Conservation (phyloP, 192 early-diverging fungal genomes). For the Rhizoclosmatium sp. region DNA sequence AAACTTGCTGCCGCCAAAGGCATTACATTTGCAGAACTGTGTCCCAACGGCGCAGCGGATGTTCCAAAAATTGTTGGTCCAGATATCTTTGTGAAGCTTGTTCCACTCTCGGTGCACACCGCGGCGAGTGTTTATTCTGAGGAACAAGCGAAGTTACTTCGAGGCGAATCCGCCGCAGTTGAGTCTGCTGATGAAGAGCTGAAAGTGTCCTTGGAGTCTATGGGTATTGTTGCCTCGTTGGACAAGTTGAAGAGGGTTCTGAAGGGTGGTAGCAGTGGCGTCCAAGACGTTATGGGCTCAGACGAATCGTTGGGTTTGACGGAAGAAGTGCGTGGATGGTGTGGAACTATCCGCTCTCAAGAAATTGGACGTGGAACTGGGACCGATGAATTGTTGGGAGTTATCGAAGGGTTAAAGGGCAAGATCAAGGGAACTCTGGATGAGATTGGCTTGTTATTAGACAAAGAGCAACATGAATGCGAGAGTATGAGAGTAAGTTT, state of each 20-base stretch:
- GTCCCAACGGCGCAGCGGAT: slow-evolving; percentile 70
- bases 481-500: slow-evolving; percentile 72
- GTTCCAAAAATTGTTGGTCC: slow-evolving; percentile 86
- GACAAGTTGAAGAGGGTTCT: slow-evolving; percentile 75
- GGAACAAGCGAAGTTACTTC: slow-evolving; percentile 92
- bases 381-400: slow-evolving; percentile 64
- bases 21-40: slow-evolving; percentile 77
- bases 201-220: slow-evolving; percentile 80
- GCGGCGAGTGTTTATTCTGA: slow-evolving; percentile 93
- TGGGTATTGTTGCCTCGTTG: slow-evolving; percentile 83
- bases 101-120: slow-evolving; percentile 95
- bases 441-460: slow-evolving; percentile 71
- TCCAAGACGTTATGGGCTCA: slow-evolving; percentile 30
- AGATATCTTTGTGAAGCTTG: slow-evolving; percentile 87
- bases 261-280: slow-evolving; percentile 39
- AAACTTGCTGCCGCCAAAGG: slow-evolving; percentile 86
- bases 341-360: slow-evolving; percentile 61
- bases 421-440: slow-evolving; percentile 72
- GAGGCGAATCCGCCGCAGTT: slow-evolving; percentile 78
- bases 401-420: slow-evolving; percentile 71
- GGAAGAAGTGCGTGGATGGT: slow-evolving; percentile 67
- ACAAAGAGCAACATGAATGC: slow-evolving; percentile 88
- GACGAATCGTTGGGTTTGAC: slow-evolving; percentile 48
- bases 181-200: slow-evolving; percentile 87
- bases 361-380: slow-evolving; percentile 25